Conservation (phyloP, 352 stramenopile genomes). For the Pythium sukuiense region DNA sequence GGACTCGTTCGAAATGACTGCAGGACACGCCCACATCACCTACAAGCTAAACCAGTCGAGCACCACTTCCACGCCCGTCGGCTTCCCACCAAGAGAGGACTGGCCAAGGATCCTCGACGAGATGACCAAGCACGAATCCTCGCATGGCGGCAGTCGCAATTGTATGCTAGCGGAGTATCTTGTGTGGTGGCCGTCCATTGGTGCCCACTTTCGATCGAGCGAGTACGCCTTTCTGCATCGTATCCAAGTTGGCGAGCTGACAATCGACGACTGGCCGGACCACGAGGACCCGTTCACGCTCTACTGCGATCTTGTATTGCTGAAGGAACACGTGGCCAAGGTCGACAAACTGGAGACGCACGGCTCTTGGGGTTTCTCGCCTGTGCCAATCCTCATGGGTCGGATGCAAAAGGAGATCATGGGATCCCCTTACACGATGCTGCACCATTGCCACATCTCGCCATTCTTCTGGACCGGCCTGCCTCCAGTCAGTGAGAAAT, state of each 20-base stretch:
- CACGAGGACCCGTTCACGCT: constrained; percentile 11
- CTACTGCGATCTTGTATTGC: constrained; percentile 5
- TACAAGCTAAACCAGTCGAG: not conserved
- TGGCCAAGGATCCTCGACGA: not conserved
- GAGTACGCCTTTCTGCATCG: constrained; percentile 4
- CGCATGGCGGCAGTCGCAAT: not conserved
- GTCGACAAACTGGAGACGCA: not conserved
- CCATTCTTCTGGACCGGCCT: constrained; percentile 5
- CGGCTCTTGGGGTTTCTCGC: not conserved
- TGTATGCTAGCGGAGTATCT: not conserved
- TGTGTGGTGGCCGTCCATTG: not conserved
- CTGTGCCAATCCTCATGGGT: constrained; percentile 7
- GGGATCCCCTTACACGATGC: not conserved
- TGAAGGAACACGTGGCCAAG: not conserved
- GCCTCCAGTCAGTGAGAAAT: not conserved
- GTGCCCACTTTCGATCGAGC: not conserved
- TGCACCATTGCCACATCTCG: constrained; percentile 6
- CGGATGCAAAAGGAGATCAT: not conserved
- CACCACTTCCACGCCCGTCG: not conserved
- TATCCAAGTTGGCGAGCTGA: not conserved
- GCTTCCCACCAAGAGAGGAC: not conserved
- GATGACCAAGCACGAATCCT: not conserved
- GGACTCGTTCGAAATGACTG: not conserved
- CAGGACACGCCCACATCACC: not conserved
- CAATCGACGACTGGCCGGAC: not conserved